These are phyloP conservation scores for Phragmites australis DNA, from an alignment of 176 grass and related monocot species.

Conservation along the genomic window DNA sequence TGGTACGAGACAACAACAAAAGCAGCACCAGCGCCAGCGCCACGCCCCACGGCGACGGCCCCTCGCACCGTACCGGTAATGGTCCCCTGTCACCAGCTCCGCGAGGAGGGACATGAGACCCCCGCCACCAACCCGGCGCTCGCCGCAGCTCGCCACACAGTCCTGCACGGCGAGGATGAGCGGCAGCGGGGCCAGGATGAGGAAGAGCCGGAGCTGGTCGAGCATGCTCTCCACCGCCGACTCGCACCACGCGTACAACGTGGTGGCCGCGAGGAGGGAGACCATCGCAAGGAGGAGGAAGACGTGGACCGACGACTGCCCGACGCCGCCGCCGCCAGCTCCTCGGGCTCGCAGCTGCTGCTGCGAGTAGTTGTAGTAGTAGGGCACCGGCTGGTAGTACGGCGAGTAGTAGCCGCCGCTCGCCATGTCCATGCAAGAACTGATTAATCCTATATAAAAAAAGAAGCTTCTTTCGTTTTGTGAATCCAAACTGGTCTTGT, in stretches of 20 bases:
- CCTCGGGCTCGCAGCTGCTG: slow-evolving; percentile 11
- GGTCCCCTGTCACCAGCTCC: slow-evolving; percentile 37
- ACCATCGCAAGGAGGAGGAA: slow-evolving; percentile 67
- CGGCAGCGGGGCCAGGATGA: slow-evolving; percentile 71
- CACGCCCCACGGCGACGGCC: slow-evolving; percentile 78
- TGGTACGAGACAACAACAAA: slow-evolving; percentile 77
- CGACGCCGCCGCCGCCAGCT: neutral
- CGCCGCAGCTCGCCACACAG: slow-evolving; percentile 41
- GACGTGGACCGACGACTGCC: slow-evolving; percentile 35
- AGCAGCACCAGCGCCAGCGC: slow-evolving; percentile 66
- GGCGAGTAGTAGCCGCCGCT: slow-evolving; percentile 33
- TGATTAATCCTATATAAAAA: neutral
- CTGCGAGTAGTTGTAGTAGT: slow-evolving; percentile 46
- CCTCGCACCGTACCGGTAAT: slow-evolving; percentile 27
- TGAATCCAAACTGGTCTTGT: neutral
- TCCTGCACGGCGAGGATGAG: slow-evolving; percentile 67
- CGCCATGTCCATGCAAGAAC: slow-evolving; percentile 27
- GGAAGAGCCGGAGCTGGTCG: slow-evolving; percentile 44
- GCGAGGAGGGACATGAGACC: slow-evolving; percentile 25
- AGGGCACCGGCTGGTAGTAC: slow-evolving; percentile 43
- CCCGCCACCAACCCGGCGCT: slow-evolving; percentile 30
- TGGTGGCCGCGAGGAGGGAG: slow-evolving; percentile 35
- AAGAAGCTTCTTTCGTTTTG: neutral
- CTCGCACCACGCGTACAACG: slow-evolving; percentile 62
- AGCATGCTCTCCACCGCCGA: slow-evolving; percentile 54